Conservation (phyloP, 257 asterid genomes). For the Lycium ferocissimum region DNA sequence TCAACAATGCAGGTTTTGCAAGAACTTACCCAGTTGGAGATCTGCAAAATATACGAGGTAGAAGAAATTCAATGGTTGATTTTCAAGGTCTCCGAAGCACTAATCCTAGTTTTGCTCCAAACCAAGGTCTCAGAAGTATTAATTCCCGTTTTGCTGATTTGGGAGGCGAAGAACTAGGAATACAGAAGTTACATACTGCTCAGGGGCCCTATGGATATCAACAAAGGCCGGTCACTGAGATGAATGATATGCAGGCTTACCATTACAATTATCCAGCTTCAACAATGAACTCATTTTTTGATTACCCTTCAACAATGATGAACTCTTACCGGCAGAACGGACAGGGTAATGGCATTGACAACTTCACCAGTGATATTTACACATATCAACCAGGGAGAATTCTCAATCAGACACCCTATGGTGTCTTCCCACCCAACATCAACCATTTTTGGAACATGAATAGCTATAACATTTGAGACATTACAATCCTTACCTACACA, state of each 20-base stretch:
- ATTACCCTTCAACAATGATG: conserved; percentile 36
- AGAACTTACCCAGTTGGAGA: neutral
- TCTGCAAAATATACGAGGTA: conserved; percentile 29
- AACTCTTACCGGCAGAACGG: conserved; percentile 35
- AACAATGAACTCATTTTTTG: conserved; percentile 30
- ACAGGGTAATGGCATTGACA: conserved; percentile 35
- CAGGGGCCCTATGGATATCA: conserved; percentile 37
- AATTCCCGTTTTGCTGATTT: conserved; percentile 26
- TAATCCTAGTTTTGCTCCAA: conserved; percentile 20
- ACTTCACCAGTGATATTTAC: conserved; percentile 25
- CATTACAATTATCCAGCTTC: conserved; percentile 44
- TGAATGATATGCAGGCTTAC: conserved; percentile 41
- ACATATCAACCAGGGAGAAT: conserved; percentile 38
- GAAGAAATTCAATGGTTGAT: conserved; percentile 28
- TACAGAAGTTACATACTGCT: conserved; percentile 30
- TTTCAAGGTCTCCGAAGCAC: conserved; percentile 25
- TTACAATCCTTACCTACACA: neutral
- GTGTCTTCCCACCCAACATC: conserved; percentile 31
- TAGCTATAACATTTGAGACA: conserved; percentile 25
- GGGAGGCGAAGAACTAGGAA: conserved; percentile 37
- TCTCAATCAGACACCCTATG: conserved; percentile 31
- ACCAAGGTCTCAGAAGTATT: neutral
- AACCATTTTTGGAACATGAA: conserved; percentile 24
- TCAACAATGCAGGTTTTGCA: conserved; percentile 22
- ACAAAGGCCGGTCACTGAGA: conserved; percentile 35